phyloP scores from a whole-genome alignment of 495 filamentous ascomycete genomes.

The Lophium mytilinum region DNA sequence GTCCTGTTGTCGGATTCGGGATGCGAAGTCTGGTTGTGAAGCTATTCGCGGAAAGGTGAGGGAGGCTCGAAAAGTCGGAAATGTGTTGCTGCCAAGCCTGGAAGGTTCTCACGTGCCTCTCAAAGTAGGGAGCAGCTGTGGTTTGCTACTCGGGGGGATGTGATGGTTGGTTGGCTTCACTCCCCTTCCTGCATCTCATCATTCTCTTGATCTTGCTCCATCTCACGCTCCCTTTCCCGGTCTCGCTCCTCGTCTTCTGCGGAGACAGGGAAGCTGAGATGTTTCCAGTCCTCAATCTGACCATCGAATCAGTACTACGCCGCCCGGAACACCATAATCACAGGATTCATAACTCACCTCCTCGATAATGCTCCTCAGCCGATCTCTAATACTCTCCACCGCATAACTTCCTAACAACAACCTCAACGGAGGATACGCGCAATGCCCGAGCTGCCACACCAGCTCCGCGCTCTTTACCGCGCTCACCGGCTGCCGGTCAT shows the following conservation, averaged over 20 bases:
- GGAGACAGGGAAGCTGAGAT: slow-evolving; percentile 31
- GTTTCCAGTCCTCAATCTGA: slow-evolving; percentile 40
- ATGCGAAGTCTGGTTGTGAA: no score
- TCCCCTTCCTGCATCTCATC: background rate
- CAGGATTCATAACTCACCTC: slow-evolving; percentile 47
- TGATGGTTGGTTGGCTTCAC: no score
- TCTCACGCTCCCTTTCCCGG: background rate
- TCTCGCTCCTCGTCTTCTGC: slow-evolving; percentile 11
- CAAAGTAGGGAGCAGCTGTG: no score
- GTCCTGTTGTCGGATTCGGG: no score
- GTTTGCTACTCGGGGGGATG: no score
- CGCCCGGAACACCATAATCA: background rate
- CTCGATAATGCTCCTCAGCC: slow-evolving; percentile 81
- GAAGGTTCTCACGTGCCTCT: no score
- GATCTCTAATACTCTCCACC: slow-evolving; percentile 87
- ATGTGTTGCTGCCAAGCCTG: no score
- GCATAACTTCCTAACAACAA: slow-evolving; percentile 86
- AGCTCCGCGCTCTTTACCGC: slow-evolving; percentile 91
- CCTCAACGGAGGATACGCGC: slow-evolving; percentile 77
- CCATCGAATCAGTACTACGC: background rate
- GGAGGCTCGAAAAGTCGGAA: no score
- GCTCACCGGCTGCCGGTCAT: slow-evolving; percentile 83
- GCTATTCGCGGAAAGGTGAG: no score
- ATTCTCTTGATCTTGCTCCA: background rate
- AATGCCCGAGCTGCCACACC: slow-evolving; percentile 94